Evolutionary conservation across 2,329 filamentous ascomycete species (phyloP).

Genomic region (Metarhizium sp.): DNA sequence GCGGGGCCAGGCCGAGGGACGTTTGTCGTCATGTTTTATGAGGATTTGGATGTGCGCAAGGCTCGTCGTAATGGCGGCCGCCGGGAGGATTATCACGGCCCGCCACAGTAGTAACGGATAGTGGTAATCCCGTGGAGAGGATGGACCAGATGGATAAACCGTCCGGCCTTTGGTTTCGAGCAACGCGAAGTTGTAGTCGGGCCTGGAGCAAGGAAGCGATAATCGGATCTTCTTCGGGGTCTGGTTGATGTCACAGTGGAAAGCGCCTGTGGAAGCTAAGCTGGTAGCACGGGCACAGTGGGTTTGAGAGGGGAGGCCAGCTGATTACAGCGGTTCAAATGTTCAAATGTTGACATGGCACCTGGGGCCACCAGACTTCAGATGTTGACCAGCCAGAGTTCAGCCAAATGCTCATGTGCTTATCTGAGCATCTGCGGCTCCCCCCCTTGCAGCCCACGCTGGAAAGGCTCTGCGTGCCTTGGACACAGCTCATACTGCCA

Average conservation of each 20-base stretch:
- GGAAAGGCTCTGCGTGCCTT: background rate
- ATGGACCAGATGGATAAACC: background rate
- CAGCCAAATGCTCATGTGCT: background rate
- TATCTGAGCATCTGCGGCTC: background rate
- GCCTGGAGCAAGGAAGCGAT: constrained; percentile 11
- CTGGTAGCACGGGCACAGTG: background rate
- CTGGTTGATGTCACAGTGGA: constrained; percentile 4
- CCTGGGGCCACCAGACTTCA: no score
- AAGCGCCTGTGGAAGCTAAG: background rate
- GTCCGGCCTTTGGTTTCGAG: background rate
- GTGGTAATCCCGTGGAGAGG: constrained; percentile 7
- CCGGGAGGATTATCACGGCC: constrained; percentile 8
- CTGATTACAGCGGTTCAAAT: no score
- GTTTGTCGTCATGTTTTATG: constrained; percentile 28
- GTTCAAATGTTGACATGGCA: no score
- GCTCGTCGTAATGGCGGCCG: constrained; percentile 13
- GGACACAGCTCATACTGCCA: background rate
- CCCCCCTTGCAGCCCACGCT: background rate
- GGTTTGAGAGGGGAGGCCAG: no score
- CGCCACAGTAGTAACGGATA: constrained; percentile 12
- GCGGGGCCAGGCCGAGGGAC: constrained; percentile 89
- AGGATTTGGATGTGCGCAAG: constrained; percentile 8
- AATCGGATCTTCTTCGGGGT: constrained; percentile 20
- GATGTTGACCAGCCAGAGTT: no score
- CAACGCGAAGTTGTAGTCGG: background rate